Evolutionary conservation across 164 flowering plant species (phyloP).

Genomic region (Liriodendron chinense): DNA sequence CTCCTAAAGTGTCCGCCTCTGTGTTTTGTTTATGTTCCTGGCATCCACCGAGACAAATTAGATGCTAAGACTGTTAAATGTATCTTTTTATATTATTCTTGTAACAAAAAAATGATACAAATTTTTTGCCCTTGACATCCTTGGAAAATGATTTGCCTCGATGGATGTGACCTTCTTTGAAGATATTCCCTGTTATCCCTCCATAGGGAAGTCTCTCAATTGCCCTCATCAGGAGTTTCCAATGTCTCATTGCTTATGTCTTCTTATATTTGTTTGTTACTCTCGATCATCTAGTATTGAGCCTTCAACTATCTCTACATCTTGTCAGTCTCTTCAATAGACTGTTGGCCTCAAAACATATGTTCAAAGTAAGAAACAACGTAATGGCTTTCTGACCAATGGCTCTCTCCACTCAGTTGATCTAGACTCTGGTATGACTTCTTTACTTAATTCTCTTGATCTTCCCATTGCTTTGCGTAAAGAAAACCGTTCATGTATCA

Average conservation of each 20-base stretch:
- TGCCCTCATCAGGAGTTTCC: neutral
- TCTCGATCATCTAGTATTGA: neutral
- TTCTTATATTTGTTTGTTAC: neutral
- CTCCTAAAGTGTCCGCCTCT: neutral
- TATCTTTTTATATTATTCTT: neutral
- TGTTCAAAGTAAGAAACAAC: too few relatives aligned
- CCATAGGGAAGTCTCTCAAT: neutral
- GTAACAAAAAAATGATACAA: neutral
- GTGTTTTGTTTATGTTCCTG: neutral
- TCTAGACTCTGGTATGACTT: too few relatives aligned
- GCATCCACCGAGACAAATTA: neutral
- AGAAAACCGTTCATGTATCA: too few relatives aligned
- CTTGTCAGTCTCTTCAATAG: too few relatives aligned
- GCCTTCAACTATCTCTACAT: neutral
- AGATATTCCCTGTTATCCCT: neutral
- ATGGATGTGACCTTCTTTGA: neutral
- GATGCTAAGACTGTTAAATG: neutral
- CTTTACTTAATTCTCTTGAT: too few relatives aligned
- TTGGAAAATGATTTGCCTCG: neutral
- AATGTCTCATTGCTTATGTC: too few relatives aligned
- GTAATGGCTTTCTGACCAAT: too few relatives aligned
- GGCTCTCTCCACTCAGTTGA: too few relatives aligned
- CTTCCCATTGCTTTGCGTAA: too few relatives aligned
- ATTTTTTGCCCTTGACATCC: neutral
- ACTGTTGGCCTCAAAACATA: too few relatives aligned